These are phyloP conservation scores for Metarhizium robertsii DNA, from an alignment of 2,329 filamentous ascomycete genomes.

Conservation along the genomic window DNA sequence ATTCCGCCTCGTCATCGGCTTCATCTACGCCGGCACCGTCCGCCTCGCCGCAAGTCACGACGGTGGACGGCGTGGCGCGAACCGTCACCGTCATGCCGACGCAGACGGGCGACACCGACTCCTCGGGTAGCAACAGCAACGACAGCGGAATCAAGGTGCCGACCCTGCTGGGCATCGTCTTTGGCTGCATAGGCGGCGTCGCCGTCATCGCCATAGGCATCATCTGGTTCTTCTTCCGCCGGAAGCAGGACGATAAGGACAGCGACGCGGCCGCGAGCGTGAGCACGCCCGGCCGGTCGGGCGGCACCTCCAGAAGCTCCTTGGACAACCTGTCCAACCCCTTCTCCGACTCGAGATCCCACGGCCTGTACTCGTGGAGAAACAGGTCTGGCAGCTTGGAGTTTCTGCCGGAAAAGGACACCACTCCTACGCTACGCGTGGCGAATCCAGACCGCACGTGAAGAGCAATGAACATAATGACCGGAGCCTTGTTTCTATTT, in stretches of 20 bases:
- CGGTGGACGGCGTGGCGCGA: not conserved
- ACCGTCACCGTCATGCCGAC: not conserved
- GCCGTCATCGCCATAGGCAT: not conserved
- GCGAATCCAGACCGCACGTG: slow-evolving; percentile 2
- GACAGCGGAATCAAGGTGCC: not conserved
- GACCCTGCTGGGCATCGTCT: slow-evolving; percentile 1
- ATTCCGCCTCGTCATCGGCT: not conserved
- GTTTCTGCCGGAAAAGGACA: not conserved
- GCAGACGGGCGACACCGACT: not conserved
- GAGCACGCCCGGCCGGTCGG: not conserved
- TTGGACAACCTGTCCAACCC: not conserved
- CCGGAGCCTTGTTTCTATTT: too few relatives aligned
- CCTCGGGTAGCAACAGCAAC: not conserved
- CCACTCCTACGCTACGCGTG: not conserved
- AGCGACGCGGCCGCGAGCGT: not conserved
- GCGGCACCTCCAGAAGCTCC: not conserved
- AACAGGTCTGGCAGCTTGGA: slow-evolving; percentile 4
- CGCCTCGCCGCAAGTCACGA: not conserved
- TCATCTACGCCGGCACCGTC: not conserved
- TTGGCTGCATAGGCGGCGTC: not conserved
- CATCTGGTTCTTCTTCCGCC: not conserved
- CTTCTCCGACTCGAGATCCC: not conserved
- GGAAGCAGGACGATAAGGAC: not conserved
- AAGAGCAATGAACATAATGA: not conserved
- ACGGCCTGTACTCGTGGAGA: not conserved